These are phyloP conservation scores for Helicocarpus griseus DNA, from an alignment of 2,329 filamentous ascomycete species.

Conservation along the genomic window DNA sequence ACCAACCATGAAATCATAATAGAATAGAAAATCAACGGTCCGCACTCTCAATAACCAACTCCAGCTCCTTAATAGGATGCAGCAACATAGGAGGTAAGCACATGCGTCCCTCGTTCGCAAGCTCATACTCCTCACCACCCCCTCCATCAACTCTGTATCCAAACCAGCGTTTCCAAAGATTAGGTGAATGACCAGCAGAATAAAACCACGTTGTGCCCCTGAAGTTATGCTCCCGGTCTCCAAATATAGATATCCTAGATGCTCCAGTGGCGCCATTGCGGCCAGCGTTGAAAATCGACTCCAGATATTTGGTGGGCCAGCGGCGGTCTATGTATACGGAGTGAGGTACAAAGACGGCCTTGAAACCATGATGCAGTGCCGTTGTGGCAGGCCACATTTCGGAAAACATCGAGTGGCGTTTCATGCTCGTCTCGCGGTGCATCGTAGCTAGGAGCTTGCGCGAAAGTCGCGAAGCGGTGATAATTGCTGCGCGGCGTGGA, in stretches of 20 bases:
- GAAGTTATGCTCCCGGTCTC: slow-evolving; percentile 83
- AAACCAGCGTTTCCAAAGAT: slow-evolving; percentile 77
- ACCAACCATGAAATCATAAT: neutral
- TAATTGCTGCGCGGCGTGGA: slow-evolving; percentile 74
- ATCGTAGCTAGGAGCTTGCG: slow-evolving; percentile 70
- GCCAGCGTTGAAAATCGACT: slow-evolving; percentile 70
- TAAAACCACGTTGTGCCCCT: slow-evolving; percentile 86
- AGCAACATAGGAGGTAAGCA: slow-evolving; percentile 82
- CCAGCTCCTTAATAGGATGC: slow-evolving; percentile 75
- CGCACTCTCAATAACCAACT: slow-evolving; percentile 36
- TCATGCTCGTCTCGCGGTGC: slow-evolving; percentile 79
- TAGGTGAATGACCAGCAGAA: slow-evolving; percentile 69
- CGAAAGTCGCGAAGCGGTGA: slow-evolving; percentile 77
- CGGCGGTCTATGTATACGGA: slow-evolving; percentile 77
- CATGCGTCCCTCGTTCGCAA: slow-evolving; percentile 70
- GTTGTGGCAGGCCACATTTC: slow-evolving; percentile 93
- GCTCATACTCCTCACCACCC: slow-evolving; percentile 67
- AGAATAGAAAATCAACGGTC: neutral
- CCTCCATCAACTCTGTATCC: slow-evolving; percentile 71
- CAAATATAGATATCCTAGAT: slow-evolving; percentile 61
- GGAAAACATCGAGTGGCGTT: slow-evolving; percentile 83
- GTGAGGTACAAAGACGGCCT: slow-evolving; percentile 84
- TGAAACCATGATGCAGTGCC: slow-evolving; percentile 83
- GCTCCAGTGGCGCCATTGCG: slow-evolving; percentile 67
- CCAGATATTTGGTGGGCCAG: slow-evolving; percentile 73